Evolutionary conservation across 768 basidiomycete genomes (phyloP).

Genomic region (Mycena pura): DNA sequence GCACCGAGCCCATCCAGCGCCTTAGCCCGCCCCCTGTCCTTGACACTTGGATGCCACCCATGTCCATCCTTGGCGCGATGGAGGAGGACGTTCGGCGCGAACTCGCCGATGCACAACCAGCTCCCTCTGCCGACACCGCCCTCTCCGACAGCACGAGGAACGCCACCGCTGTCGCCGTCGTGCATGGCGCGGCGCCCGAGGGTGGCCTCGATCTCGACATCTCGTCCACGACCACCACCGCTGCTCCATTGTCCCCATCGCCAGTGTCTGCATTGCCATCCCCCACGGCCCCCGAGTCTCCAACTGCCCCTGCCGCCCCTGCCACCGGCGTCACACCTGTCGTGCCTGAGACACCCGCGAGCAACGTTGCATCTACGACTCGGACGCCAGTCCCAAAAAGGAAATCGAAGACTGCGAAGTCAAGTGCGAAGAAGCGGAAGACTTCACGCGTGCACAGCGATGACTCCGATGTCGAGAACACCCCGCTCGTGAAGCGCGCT

Average conservation of each 20-base stretch:
- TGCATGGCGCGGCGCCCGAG: constrained; percentile 29
- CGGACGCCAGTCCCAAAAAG: neutral
- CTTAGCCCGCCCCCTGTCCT: neutral
- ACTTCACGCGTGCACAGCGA: neutral
- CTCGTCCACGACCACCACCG: too few relatives aligned
- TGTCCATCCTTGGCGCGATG: too few relatives aligned
- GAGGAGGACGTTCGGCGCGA: constrained; percentile 31
- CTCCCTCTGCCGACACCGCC: constrained; percentile 15
- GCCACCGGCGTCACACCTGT: too few relatives aligned
- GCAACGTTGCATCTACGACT: neutral
- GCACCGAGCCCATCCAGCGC: neutral
- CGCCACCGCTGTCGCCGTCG: constrained; percentile 31
- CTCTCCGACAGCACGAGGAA: constrained; percentile 32
- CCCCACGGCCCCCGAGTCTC: neutral
- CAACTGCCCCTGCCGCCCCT: too few relatives aligned
- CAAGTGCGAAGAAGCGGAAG: neutral
- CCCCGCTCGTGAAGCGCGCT: neutral
- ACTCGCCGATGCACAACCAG: constrained; percentile 9
- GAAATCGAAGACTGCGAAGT: neutral
- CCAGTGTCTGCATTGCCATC: too few relatives aligned
- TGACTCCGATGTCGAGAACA: neutral
- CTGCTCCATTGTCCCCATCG: too few relatives aligned
- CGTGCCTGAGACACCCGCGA: too few relatives aligned
- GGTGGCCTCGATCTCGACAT: constrained; percentile 27
- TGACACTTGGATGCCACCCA: too few relatives aligned